Conservation (phyloP, 1,139 yeast genomes). For the Scheffersomyces illinoinensis region DNA sequence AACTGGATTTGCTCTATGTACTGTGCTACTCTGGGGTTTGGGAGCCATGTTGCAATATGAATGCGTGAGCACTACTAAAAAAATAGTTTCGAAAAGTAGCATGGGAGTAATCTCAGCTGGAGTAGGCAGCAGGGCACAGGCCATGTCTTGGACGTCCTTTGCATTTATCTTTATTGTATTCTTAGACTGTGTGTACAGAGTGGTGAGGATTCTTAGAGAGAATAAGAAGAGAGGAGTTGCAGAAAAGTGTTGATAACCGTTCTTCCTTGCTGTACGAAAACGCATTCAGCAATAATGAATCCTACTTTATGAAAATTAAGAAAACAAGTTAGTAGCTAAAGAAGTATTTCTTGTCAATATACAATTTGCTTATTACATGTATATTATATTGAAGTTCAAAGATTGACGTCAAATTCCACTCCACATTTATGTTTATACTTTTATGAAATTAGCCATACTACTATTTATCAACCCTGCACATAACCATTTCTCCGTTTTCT, state of each 20-base stretch:
- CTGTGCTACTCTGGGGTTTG: slow-evolving; percentile 60
- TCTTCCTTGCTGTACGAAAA: too few relatives aligned
- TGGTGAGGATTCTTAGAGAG: background rate
- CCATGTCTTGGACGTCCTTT: slow-evolving; percentile 27
- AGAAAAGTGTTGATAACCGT: background rate
- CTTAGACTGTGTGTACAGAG: slow-evolving; percentile 21
- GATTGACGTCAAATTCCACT: background rate
- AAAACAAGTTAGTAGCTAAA: too few relatives aligned
- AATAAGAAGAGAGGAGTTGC: background rate
- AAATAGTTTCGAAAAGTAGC: slow-evolving; percentile 52
- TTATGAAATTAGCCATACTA: background rate
- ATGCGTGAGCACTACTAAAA: slow-evolving; percentile 49
- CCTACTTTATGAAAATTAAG: background rate
- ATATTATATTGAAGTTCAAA: background rate
- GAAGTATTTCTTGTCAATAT: background rate
- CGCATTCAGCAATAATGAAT: too few relatives aligned
- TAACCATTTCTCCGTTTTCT: background rate
- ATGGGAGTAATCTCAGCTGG: slow-evolving; percentile 47
- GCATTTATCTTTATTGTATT: slow-evolving; percentile 28
- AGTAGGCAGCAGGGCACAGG: slow-evolving; percentile 53
- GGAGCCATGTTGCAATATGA: slow-evolving; percentile 72
- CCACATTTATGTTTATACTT: background rate
- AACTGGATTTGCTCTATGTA: slow-evolving; percentile 34
- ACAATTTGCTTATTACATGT: too few relatives aligned
- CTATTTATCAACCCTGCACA: background rate